Conservation (phyloP, 805 yeast genomes). For the Nakazawaea ernobii region DNA sequence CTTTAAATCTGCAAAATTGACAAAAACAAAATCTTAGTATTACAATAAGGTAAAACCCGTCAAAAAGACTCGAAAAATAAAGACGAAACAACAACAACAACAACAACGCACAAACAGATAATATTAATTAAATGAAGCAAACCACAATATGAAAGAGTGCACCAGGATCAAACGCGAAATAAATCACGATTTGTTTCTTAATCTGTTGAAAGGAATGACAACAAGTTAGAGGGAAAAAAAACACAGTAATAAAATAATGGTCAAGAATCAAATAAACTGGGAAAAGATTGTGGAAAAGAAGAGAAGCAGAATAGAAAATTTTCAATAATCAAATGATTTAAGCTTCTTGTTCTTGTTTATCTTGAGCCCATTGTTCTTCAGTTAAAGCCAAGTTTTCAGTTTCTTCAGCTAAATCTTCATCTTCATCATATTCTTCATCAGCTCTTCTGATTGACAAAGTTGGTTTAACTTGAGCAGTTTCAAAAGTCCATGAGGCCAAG, state of each 20-base stretch:
- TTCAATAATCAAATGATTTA: not conserved
- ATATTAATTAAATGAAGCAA: too few species aligned
- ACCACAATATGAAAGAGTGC: too few species aligned
- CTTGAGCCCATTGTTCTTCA: conserved; percentile 30
- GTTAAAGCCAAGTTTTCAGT: conserved; percentile 24
- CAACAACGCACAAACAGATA: too few species aligned
- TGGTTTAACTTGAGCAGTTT: conserved; percentile 92
- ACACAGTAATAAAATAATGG: not conserved
- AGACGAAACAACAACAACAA: not conserved
- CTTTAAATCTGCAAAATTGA: not conserved
- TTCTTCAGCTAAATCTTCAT: conserved; percentile 36
- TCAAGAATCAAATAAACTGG: not conserved
- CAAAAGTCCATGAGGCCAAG: conserved; percentile 93
- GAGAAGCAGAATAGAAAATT: not conserved
- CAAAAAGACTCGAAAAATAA: too few species aligned
- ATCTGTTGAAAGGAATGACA: too few species aligned
- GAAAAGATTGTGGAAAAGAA: not conserved
- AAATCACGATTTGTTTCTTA: too few species aligned
- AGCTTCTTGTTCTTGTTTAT: conserved; percentile 25
- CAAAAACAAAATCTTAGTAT: too few species aligned
- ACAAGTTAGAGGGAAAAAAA: too few species aligned
- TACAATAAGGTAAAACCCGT: too few species aligned
- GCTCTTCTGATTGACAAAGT: conserved; percentile 80
- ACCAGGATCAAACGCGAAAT: too few species aligned
- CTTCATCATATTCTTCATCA: conserved; percentile 55